Conservation (phyloP, 371 early-diverging fungal genomes). For the Circinella umbellata region DNA sequence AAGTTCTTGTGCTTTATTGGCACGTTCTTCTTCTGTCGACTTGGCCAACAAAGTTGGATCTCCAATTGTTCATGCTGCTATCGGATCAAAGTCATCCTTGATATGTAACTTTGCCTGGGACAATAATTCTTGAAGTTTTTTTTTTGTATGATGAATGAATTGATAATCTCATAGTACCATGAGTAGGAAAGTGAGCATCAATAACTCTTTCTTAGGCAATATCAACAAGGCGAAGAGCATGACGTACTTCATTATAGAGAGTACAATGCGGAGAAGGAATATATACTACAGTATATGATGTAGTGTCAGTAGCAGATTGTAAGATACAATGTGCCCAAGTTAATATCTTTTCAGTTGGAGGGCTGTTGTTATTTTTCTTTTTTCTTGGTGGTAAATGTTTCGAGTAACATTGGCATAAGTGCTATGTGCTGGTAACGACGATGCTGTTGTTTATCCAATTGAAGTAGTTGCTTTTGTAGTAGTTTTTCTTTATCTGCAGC, state of each 20-base stretch:
- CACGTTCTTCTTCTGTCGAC: not conserved
- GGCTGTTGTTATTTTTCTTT: not conserved
- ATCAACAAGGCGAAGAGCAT: not conserved
- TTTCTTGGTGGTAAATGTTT: not conserved
- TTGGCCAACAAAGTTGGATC: not conserved
- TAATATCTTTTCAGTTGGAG: not conserved
- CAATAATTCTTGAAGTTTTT: not conserved
- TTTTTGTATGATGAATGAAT: not conserved
- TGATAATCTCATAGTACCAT: slow-evolving; percentile 3
- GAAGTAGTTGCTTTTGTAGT: not conserved
- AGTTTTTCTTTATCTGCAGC: not conserved
- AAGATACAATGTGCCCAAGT: not conserved
- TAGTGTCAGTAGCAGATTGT: not conserved
- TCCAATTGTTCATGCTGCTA: not conserved
- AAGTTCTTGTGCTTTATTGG: not conserved
- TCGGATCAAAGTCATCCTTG: not conserved
- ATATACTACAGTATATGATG: slow-evolving; percentile 8
- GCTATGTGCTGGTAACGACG: not conserved
- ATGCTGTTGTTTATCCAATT: not conserved
- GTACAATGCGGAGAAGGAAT: not conserved
- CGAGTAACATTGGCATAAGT: not conserved
- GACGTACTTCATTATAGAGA: not conserved
- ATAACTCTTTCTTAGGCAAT: slow-evolving; percentile 3
- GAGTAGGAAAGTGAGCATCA: slow-evolving; percentile 18
- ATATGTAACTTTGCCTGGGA: not conserved